These are phyloP conservation scores for Arthrocladium fulminans DNA, from an alignment of 2,329 filamentous ascomycete species.

Conservation along the genomic window DNA sequence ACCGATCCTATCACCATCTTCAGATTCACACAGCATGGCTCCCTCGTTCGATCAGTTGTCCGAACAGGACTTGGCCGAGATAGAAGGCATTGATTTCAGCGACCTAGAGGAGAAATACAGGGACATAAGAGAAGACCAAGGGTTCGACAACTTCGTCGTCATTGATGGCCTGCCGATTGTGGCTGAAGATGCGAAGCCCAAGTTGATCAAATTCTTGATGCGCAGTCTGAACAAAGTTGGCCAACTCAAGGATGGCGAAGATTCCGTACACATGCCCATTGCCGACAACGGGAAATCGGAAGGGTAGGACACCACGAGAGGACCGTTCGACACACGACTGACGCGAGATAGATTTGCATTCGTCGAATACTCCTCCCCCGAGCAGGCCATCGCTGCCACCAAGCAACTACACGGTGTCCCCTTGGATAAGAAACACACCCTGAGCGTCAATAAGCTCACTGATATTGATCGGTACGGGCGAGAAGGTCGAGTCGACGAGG, in stretches of 20 bases:
- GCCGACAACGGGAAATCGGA: slow-evolving; percentile 77
- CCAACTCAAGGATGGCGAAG: slow-evolving; percentile 60
- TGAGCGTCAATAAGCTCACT: slow-evolving; percentile 94
- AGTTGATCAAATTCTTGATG: slow-evolving; percentile 91
- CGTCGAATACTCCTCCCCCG: slow-evolving; percentile 86
- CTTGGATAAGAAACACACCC: slow-evolving; percentile 93
- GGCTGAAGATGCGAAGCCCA: slow-evolving; percentile 80
- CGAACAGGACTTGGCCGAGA: slow-evolving; percentile 86
- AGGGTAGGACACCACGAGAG: slow-evolving; percentile 49
- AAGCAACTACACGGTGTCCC: slow-evolving; percentile 78
- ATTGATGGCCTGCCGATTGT: slow-evolving; percentile 89
- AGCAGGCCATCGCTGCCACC: slow-evolving; percentile 80
- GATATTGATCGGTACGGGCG: slow-evolving; percentile 94
- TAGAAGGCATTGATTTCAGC: slow-evolving; percentile 89
- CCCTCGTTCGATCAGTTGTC: slow-evolving; percentile 86
- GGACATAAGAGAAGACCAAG: slow-evolving; percentile 93
- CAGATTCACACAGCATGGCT: slow-evolving; percentile 56
- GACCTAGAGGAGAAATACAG: slow-evolving; percentile 78
- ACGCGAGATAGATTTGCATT: slow-evolving; percentile 68
- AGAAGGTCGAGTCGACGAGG: slow-evolving; percentile 86
- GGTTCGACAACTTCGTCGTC: slow-evolving; percentile 87
- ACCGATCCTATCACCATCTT: too few species aligned
- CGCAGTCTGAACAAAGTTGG: slow-evolving; percentile 86
- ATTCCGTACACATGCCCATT: slow-evolving; percentile 88
- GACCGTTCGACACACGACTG: slow-evolving; percentile 14